phyloP scores from a whole-genome alignment of 257 asterid species.

The Echites panduratus region DNA sequence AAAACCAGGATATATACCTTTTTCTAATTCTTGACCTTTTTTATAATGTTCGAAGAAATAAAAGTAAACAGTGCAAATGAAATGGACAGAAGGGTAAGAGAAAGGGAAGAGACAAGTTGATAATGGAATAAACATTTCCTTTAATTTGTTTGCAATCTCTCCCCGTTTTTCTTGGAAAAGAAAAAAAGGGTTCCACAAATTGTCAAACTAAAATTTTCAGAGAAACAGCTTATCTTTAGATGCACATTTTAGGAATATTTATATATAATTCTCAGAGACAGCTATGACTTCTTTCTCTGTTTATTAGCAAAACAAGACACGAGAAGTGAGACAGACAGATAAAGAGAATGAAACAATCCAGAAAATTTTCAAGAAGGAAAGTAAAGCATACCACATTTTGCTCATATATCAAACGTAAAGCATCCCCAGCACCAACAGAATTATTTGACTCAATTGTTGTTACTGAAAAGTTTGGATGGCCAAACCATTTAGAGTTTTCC shows the following conservation, averaged over 20 bases:
- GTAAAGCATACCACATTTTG: constrained; percentile 63
- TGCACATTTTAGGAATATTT: background rate
- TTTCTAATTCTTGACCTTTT: background rate
- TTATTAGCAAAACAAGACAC: background rate
- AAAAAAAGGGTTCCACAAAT: background rate
- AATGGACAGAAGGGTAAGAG: background rate
- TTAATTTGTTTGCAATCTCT: background rate
- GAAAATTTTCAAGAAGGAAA: constrained; percentile 8
- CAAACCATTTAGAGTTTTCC: constrained; percentile 64
- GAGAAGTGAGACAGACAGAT: background rate
- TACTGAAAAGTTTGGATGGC: constrained; percentile 64
- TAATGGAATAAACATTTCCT: background rate
- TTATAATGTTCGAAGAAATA: background rate
- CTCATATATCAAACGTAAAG: constrained; percentile 77
- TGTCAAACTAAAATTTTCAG: background rate
- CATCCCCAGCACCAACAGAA: constrained; percentile 88
- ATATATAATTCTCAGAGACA: background rate
- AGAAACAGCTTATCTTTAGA: background rate
- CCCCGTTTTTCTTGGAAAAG: background rate
- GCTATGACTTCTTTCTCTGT: background rate
- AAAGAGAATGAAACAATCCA: background rate
- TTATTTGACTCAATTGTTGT: constrained; percentile 75
- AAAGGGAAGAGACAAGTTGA: background rate
- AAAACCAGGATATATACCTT: background rate
- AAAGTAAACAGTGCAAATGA: background rate